phyloP scores from a whole-genome alignment of 805 yeast genomes.

The Lipomyces yamadae region DNA sequence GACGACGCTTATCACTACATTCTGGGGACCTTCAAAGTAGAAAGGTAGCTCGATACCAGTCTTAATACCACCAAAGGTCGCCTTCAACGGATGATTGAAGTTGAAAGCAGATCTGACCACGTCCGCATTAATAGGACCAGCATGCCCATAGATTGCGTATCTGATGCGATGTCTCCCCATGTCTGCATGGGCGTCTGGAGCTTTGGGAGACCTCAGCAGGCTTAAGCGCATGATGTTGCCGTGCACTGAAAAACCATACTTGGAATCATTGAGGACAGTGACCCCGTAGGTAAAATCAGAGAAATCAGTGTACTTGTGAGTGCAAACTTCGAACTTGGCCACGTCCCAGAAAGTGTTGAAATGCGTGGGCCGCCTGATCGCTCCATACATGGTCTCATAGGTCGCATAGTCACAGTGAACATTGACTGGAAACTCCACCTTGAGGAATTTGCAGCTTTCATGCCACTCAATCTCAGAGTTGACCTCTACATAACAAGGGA shows the following conservation, averaged over 20 bases:
- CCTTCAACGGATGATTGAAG: constrained; percentile 63
- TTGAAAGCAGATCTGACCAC: constrained; percentile 78
- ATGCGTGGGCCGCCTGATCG: constrained; percentile 91
- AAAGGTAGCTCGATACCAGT: constrained; percentile 45
- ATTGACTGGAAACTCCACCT: constrained; percentile 93
- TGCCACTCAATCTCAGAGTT: constrained; percentile 79
- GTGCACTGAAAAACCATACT: constrained; percentile 90
- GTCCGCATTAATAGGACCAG: constrained; percentile 60
- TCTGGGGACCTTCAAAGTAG: constrained; percentile 55
- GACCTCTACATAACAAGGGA: constrained; percentile 52
- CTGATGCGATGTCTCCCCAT: constrained; percentile 85
- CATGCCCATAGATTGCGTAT: constrained; percentile 84
- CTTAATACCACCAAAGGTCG: constrained; percentile 35
- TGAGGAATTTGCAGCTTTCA: constrained; percentile 83
- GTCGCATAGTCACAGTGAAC: constrained; percentile 75
- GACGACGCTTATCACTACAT: constrained; percentile 71
- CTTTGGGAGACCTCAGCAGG: constrained; percentile 85
- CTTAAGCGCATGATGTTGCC: constrained; percentile 92
- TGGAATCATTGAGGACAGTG: constrained; percentile 77
- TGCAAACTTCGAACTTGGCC: constrained; percentile 94
- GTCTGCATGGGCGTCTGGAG: constrained; percentile 93
- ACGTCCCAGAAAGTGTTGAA: constrained; percentile 95
- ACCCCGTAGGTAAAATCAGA: constrained; percentile 89
- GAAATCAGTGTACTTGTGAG: constrained; percentile 90
- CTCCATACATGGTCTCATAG: constrained; percentile 93